Evolutionary conservation across 2,329 filamentous ascomycete species (phyloP).

Genomic region (Claviceps africana): DNA sequence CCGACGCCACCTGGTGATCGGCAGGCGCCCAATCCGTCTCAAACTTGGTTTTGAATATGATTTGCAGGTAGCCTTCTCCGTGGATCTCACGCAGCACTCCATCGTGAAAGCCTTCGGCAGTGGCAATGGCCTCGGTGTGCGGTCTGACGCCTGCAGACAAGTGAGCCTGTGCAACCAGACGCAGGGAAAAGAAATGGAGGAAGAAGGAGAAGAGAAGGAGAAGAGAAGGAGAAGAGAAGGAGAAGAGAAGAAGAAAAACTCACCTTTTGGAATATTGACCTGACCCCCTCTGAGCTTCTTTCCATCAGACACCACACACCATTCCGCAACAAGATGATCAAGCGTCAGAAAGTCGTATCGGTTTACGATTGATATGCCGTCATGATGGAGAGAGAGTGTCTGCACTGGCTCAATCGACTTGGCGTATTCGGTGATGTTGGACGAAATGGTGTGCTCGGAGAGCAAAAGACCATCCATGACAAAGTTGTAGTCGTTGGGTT

Average conservation of each 20-base stretch:
- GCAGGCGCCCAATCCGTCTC: constrained; percentile 36
- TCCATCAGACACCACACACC: constrained; percentile 27
- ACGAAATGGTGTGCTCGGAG: constrained; percentile 35
- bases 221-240: not conserved
- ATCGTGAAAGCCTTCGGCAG: constrained; percentile 18
- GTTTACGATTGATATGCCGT: constrained; percentile 33
- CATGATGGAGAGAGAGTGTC: constrained; percentile 28
- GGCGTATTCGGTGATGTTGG: constrained; percentile 39
- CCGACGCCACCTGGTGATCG: constrained; percentile 38
- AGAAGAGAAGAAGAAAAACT: constrained; percentile 6
- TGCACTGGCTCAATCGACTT: constrained; percentile 47
- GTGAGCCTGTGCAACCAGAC: not conserved
- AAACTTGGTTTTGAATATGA: constrained; percentile 31
- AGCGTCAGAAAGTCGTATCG: constrained; percentile 40
- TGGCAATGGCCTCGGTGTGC: constrained; percentile 23
- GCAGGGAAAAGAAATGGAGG: not conserved
- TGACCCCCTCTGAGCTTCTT: constrained; percentile 18
- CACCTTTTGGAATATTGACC: constrained; percentile 28
- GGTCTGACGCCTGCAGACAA: constrained; percentile 25
- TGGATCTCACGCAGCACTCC: constrained; percentile 10
- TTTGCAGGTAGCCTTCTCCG: constrained; percentile 31
- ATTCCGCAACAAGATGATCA: constrained; percentile 33
- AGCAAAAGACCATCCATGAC: constrained; percentile 38
- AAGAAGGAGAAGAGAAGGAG: not conserved
- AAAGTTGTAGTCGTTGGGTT: constrained; percentile 45